Evolutionary conservation across 106 monocot genomes (phyloP).

Genomic region (Dendrobium chrysotoxum): DNA sequence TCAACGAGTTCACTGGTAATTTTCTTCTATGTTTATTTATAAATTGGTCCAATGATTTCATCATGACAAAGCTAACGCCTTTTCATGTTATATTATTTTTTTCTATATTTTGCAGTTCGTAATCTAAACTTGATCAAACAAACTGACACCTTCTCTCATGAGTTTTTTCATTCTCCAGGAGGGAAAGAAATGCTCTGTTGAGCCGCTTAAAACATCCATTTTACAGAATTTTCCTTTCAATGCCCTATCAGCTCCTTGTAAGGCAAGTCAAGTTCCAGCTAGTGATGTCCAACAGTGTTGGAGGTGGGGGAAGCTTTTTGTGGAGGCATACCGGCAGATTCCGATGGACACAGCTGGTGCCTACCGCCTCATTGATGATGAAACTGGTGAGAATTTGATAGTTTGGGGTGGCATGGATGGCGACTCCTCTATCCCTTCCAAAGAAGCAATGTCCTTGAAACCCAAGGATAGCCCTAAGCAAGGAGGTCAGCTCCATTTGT

Average conservation of each 20-base stretch:
- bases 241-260: background rate
- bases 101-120: background rate
- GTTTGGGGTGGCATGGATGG: constrained; percentile 68
- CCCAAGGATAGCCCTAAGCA: constrained; percentile 6
- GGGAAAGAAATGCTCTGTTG: background rate
- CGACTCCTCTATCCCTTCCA: constrained; percentile 34
- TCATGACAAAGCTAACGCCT: background rate
- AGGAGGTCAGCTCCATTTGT: background rate
- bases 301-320: background rate
- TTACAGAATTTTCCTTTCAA: background rate
- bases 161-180: background rate
- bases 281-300: background rate
- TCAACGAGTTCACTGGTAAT: background rate
- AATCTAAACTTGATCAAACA: background rate
- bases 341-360: constrained; percentile 73
- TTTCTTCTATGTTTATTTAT: background rate
- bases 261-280: background rate
- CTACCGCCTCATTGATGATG: constrained; percentile 59
- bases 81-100: background rate
- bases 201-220: constrained; percentile 2
- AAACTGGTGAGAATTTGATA: constrained; percentile 65
- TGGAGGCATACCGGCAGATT: constrained; percentile 25
- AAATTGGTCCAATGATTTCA: background rate
- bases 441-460: constrained; percentile 46
- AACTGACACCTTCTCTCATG: background rate